phyloP scores from a whole-genome alignment of 768 basidiomycete species.

The Kwoniella sp. region DNA sequence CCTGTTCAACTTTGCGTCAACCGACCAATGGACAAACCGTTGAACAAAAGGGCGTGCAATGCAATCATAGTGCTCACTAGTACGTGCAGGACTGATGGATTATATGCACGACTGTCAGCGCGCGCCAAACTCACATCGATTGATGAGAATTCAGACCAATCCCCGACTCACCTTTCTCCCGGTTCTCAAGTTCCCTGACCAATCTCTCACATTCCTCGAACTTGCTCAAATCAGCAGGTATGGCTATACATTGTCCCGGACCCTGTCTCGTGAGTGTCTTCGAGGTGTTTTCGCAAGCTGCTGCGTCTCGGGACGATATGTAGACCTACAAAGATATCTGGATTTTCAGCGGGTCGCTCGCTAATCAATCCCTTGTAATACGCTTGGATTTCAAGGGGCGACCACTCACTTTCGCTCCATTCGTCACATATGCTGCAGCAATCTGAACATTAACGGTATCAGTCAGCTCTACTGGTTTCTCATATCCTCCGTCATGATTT shows the following conservation, averaged over 20 bases:
- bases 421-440: slow-evolving; percentile 65
- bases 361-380: too few species aligned
- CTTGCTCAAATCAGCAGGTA: slow-evolving; percentile 64
- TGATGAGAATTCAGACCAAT: not conserved
- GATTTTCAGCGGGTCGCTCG: not conserved
- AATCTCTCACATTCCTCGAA: slow-evolving; percentile 63
- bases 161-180: slow-evolving; percentile 59
- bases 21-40: too few species aligned
- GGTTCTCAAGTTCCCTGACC: slow-evolving; percentile 60
- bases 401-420: slow-evolving; percentile 60
- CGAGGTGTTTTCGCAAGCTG: slow-evolving; percentile 63
- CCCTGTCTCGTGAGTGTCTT: slow-evolving; percentile 62
- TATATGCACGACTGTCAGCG: too few species aligned
- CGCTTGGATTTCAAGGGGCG: not conserved
- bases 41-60: too few species aligned
- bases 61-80: slow-evolving; percentile 15
- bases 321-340: slow-evolving; percentile 58
- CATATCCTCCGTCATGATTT: not conserved
- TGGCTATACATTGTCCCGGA: slow-evolving; percentile 62
- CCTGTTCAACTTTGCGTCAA: too few species aligned
- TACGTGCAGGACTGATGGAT: slow-evolving; percentile 59
- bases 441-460: slow-evolving; percentile 58
- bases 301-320: slow-evolving; percentile 64
- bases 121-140: too few species aligned
- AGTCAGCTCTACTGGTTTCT: not conserved